Evolutionary conservation across 1,139 yeast species (phyloP).

Genomic region (Candida sanyaensis): DNA sequence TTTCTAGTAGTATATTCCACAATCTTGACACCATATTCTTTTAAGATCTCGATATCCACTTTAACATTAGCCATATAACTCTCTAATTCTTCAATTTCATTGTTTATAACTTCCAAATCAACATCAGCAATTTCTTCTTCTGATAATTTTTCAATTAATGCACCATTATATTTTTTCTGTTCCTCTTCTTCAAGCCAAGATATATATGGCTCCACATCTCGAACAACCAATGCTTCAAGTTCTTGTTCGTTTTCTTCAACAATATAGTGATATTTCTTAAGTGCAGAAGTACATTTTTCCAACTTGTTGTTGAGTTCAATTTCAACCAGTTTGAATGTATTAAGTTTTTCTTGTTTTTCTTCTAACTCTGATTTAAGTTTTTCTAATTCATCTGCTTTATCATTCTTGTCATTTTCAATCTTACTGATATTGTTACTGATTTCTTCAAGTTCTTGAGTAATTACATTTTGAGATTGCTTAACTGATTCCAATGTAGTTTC

Average conservation of each 20-base stretch:
- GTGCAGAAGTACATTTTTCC: conserved; percentile 53
- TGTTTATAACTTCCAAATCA: conserved; percentile 51
- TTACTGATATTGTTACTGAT: conserved; percentile 28
- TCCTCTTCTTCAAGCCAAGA: conserved; percentile 50
- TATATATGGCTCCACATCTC: conserved; percentile 55
- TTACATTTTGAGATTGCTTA: conserved; percentile 31
- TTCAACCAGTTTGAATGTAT: conserved; percentile 66
- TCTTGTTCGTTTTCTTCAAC: conserved; percentile 38
- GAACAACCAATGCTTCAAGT: conserved; percentile 42
- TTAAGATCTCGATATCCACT: conserved; percentile 73
- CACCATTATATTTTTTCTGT: conserved; percentile 33
- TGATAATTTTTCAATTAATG: conserved; percentile 41
- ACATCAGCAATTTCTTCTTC: conserved; percentile 56
- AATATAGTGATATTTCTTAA: conserved; percentile 43
- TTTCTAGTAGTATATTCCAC: conserved; percentile 65
- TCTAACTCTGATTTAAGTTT: conserved; percentile 48
- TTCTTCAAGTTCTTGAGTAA: conserved; percentile 34
- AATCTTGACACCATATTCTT: conserved; percentile 72
- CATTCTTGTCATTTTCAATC: conserved; percentile 30
- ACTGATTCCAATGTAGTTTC: conserved; percentile 32
- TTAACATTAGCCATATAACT: conserved; percentile 56
- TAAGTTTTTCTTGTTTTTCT: conserved; percentile 53
- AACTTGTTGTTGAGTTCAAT: conserved; percentile 66
- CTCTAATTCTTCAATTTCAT: conserved; percentile 58
- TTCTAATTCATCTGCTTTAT: conserved; percentile 37